Evolutionary conservation across 2,329 filamentous ascomycete genomes (phyloP).

Genomic region (Diaporthe velutina): DNA sequence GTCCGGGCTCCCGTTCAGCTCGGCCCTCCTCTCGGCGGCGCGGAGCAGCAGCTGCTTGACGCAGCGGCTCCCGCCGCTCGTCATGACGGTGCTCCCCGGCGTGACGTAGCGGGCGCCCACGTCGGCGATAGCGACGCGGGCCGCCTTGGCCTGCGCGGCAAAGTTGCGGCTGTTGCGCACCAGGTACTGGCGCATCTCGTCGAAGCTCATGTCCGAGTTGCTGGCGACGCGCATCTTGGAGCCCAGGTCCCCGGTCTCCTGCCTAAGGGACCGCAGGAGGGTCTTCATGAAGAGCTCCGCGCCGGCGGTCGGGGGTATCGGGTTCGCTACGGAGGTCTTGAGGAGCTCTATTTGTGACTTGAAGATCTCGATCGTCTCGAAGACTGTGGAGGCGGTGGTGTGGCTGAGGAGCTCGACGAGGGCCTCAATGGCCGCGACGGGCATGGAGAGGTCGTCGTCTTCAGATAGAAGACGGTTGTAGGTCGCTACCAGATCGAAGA

Average conservation of each 20-base stretch:
- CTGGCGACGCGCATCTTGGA: constrained; percentile 45
- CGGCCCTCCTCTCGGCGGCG: constrained; percentile 74
- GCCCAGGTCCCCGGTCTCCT: constrained; percentile 53
- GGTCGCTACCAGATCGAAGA: constrained; percentile 65
- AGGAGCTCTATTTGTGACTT: constrained; percentile 82
- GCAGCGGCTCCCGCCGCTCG: constrained; percentile 88
- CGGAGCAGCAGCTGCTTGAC: constrained; percentile 82
- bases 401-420: constrained; percentile 87
- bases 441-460: constrained; percentile 92
- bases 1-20: constrained; percentile 66
- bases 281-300: constrained; percentile 97
- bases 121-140: constrained; percentile 84
- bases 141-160: constrained; percentile 86
- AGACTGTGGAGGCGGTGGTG: constrained; percentile 86
- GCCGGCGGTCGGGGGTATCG: constrained; percentile 91
- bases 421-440: constrained; percentile 76
- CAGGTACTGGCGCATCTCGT: constrained; percentile 84
- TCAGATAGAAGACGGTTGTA: constrained; percentile 67
- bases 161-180: constrained; percentile 89
- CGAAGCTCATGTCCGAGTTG: constrained; percentile 72
- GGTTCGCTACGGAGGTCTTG: constrained; percentile 84
- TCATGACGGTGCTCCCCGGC: constrained; percentile 86
- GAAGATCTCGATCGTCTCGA: constrained; percentile 91
- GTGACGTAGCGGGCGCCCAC: constrained; percentile 83
- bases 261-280: constrained; percentile 80